phyloP scores from a whole-genome alignment of 352 stramenopile genomes.

The Vaucheria bursata region DNA sequence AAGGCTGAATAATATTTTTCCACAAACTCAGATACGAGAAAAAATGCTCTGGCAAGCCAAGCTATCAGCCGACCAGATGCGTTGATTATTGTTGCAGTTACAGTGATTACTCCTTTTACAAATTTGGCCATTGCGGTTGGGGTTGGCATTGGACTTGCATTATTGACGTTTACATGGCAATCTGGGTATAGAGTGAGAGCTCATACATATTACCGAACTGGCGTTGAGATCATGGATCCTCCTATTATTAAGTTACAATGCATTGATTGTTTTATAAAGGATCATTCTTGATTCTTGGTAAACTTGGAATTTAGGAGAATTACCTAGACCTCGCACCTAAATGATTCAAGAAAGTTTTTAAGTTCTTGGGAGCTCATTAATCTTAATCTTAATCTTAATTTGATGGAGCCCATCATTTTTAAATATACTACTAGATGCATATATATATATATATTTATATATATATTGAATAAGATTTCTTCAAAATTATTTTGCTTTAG shows the following conservation, averaged over 20 bases:
- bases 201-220: not conserved
- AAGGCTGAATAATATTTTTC: too few relatives aligned
- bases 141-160: not conserved
- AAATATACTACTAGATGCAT: not conserved
- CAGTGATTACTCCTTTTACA: not conserved
- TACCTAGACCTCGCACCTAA: too few relatives aligned
- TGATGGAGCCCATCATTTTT: not conserved
- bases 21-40: too few relatives aligned
- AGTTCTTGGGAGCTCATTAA: too few relatives aligned
- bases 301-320: too few relatives aligned
- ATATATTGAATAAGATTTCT: not conserved
- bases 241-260: not conserved
- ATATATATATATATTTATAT: not conserved
- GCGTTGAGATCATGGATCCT: not conserved
- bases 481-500: too few relatives aligned
- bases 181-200: not conserved
- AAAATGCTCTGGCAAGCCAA: too few relatives aligned
- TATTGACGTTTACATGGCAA: not conserved
- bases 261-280: not conserved
- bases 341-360: too few relatives aligned
- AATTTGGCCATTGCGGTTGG: constrained; percentile 3
- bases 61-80: not conserved
- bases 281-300: too few relatives aligned
- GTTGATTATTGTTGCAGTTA: constrained; percentile 3
- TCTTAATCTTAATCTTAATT: not conserved